Base-by-base conservation (phyloP, 2,329 filamentous ascomycete species). In the Cordyceps tenuipes region DNA sequence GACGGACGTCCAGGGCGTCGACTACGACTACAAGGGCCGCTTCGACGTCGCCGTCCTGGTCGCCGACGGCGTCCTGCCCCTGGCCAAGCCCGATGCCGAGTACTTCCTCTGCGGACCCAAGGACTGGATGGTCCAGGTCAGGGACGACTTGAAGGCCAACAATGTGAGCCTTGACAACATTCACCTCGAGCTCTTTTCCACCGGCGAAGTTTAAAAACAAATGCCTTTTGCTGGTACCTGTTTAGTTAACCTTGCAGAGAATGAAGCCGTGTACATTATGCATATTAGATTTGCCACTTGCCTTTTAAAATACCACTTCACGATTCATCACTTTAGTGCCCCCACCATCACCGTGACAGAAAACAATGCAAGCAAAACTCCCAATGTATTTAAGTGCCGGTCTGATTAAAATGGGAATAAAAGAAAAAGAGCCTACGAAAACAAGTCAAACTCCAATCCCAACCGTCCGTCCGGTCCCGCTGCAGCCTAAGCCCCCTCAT, bases 21-120 rank as follows among this genome's bases (percentile, higher is more conserved):
- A 88, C 64, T 88, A 85, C 69, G 71, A 85, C 58, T 75, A 82
- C 65, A 71, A 73, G 5, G 82, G 85, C 4, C 77, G 82, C 4
- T 71, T 88, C 23, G 77, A 83, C 61, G 66, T 91, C 15, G 70
- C 73, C 41, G 77, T 75, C 61, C 67, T 88, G 44, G 76, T 81
- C 61, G 69, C 69, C 9, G 72, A 79, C 17, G 67, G 70, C 0
- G 74, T 80, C 48, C 71, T 91, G 34, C 82, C 78, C 63, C 67
- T 84, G 3, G 73, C 76, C 17, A 73, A 87, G 64, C 53, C 69
- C 1, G 70, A 71, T 51, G 77, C 88, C 0, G 75, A 83, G 65
- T 91, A 90, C 69, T 90, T 82, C 66, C 71, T 89, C 49, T 91
- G 88, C 67, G 88, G 88, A 0, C 87, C 88, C 0, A 76, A 78